Percentiles rank a stretch among this genome's conserved stretches.
phyloP scores from a whole-genome alignment of 176 grass and related monocot genomes.

The Musa itinerans region DNA sequence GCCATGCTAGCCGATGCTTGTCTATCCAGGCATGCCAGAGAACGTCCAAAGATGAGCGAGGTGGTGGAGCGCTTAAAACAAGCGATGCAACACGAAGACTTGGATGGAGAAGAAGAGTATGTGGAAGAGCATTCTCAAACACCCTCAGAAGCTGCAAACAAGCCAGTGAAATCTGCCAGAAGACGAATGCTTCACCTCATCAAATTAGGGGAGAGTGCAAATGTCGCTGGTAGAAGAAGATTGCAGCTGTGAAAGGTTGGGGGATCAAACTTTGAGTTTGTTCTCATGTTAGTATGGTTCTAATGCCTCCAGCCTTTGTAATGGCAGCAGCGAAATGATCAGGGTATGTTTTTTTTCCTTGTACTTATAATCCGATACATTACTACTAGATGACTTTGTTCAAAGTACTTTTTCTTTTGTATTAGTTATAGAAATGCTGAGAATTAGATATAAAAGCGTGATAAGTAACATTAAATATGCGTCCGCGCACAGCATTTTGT shows the following conservation, averaged over 20 bases:
- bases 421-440: too few species aligned
- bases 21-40: background rate
- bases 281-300: too few species aligned
- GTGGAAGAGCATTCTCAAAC: background rate
- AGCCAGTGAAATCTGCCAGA: background rate
- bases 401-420: too few species aligned
- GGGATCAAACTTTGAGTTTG: too few species aligned
- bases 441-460: too few species aligned
- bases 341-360: too few species aligned
- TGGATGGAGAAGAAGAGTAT: background rate
- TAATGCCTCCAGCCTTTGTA: too few species aligned
- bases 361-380: too few species aligned
- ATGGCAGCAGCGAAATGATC: too few species aligned
- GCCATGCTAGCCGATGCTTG: background rate
- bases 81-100: background rate
- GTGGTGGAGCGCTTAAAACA: background rate
- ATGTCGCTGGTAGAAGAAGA: background rate
- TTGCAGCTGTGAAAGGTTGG: background rate
- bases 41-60: conserved; percentile 10
- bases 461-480: too few species aligned
- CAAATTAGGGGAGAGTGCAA: background rate
- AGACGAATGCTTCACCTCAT: conserved; percentile 1
- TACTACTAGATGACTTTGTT: too few species aligned
- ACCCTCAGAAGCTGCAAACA: background rate
- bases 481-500: too few species aligned